Evolutionary conservation across 345 rosid species (phyloP).

Genomic region (Iberis pinnata): DNA sequence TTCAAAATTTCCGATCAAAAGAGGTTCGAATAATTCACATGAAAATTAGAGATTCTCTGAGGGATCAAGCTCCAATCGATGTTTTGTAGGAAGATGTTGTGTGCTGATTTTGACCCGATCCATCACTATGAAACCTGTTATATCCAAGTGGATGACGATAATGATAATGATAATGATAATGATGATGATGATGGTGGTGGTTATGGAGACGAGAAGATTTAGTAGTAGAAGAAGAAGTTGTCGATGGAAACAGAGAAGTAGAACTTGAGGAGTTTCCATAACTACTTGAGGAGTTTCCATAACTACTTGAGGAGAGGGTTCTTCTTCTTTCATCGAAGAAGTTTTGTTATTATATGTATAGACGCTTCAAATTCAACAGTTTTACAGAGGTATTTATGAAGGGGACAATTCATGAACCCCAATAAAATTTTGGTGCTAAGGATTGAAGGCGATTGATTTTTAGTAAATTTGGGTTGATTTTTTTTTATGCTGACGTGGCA

Average conservation of each 20-base stretch:
- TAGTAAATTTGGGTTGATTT: too few species aligned
- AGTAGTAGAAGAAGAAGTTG: constrained; percentile 38
- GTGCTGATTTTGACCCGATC: constrained; percentile 41
- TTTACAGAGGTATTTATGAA: too few species aligned
- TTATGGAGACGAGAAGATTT: constrained; percentile 13
- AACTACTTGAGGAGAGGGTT: too few species aligned
- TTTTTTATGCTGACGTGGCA: too few species aligned
- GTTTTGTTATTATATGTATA: too few species aligned
- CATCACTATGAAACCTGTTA: constrained; percentile 41
- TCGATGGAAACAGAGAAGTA: constrained; percentile 33
- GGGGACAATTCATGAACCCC: too few species aligned
- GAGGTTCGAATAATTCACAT: constrained; percentile 52
- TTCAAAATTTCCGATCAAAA: too few species aligned
- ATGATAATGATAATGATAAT: constrained; percentile 18
- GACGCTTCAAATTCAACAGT: too few species aligned
- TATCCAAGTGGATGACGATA: constrained; percentile 30
- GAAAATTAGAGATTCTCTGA: constrained; percentile 78
- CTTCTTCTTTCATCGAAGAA: too few species aligned
- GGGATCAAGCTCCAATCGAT: constrained; percentile 90
- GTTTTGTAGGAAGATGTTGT: constrained; percentile 49
- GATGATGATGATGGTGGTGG: not conserved
- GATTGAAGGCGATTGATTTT: too few species aligned
- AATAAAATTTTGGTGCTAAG: too few species aligned
- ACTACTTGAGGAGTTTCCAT: too few species aligned
- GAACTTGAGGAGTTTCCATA: constrained; percentile 20